Evolutionary conservation across 352 stramenopile species (phyloP), one percentile per base, ranked within the genome.

Genomic region (Lagenidium sp.): DNA sequence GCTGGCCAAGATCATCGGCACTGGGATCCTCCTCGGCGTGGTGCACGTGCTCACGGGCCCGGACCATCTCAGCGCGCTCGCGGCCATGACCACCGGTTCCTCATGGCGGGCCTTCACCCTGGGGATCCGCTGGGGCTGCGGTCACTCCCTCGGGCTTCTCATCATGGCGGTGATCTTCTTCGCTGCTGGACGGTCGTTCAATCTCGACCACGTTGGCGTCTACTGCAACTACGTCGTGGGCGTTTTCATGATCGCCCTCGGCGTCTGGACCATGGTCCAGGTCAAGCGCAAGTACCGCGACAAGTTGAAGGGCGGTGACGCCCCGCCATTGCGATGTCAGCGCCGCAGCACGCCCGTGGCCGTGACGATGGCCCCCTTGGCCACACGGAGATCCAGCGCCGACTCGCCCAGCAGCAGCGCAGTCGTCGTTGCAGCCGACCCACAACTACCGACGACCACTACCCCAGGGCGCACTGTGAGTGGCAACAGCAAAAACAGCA

Each of bases 41-140:
- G 44, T 67, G 30, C 58, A 68, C 38, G 50, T 68, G 19, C 43
- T 64, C 47, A 68, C 50, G 15, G 64, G 68, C 0, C 85, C 85
- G 1, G 85, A 96, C 52, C 86, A 97, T 50, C 63, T 97, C 25
- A 82, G 67, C 38, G 84, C 83, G 25, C 54, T 96, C 11, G 83
- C 81, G 6, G 93, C 85, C 21, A 79, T 95, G 49, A 84, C 67
- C 23, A 75, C 75, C 10, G 75, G 60, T 32, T 79, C 65, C 1
- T 90, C 71, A 16, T 83, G 61, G 51, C 57, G 60, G 21, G 70
- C 79, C 2, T 95, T 95, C 51, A 55, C 62, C 6, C 63, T 95
- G 2, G 83, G 83, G 11, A 60, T 95, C n/a, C 75, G 78, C 59
- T 97, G 85, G 85, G 87, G 87, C 11, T 66, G 85, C 19, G 85